A percentile compares a stretch with the other conserved stretches of the same genome.
Conservation (phyloP, 805 yeast genomes). For the Metschnikowia cerradonensis region DNA sequence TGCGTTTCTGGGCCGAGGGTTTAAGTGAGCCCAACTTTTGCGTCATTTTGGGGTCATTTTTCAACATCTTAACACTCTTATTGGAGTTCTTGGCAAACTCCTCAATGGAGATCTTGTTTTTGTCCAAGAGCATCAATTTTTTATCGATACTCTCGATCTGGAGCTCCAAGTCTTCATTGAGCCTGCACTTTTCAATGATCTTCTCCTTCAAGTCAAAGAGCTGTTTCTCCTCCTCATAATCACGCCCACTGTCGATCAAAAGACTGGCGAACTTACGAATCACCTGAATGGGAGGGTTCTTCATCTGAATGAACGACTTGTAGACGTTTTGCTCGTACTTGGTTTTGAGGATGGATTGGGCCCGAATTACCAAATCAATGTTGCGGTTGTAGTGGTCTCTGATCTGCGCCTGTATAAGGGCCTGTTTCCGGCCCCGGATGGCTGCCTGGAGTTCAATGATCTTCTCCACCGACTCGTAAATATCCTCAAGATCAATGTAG, state of each 20-base stretch:
- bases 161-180: conserved; percentile 67
- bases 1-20: conserved; percentile 45
- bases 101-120: conserved; percentile 73
- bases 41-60: conserved; percentile 18
- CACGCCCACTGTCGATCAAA: conserved; percentile 67
- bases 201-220: conserved; percentile 63
- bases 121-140: conserved; percentile 72
- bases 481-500: conserved; percentile 52
- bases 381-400: conserved; percentile 51
- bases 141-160: conserved; percentile 73
- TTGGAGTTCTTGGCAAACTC: conserved; percentile 52
- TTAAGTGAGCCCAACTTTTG: conserved; percentile 21
- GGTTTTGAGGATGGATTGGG: conserved; percentile 74
- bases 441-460: conserved; percentile 51
- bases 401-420: conserved; percentile 23
- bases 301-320: conserved; percentile 60
- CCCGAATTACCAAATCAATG: conserved; percentile 55
- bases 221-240: conserved; percentile 69
- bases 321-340: conserved; percentile 69
- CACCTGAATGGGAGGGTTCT: conserved; percentile 74
- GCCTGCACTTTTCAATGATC: conserved; percentile 64
- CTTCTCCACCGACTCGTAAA: conserved; percentile 40
- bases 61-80: conserved; percentile 34
- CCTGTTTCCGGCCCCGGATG: conserved; percentile 48
- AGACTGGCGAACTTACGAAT: conserved; percentile 74